Base-by-base conservation (phyloP, 495 filamentous ascomycete species). In the Trichoderma virens region DNA sequence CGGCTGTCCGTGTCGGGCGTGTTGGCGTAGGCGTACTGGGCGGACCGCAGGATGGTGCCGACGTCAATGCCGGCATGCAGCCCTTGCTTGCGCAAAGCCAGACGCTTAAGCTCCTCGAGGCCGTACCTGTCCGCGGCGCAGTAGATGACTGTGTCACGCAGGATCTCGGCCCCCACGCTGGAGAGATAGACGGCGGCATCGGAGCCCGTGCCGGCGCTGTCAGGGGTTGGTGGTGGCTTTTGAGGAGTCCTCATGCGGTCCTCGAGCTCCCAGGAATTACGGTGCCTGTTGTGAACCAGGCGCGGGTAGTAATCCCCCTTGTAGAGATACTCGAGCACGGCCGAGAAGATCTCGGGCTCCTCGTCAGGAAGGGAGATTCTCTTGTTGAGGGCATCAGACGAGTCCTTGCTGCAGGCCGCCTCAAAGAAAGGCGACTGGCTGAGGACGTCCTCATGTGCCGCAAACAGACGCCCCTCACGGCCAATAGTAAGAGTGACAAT, bases 21-120 rank as follows among this genome's bases (percentile, higher is more conserved):
- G 83, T 96, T 86, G 73, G 89, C 92, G 77, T 97, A 96, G 72
- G 91, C 91, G 78, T 91, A 97, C 70, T 91, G 90, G 67, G 92
- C 91, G 73, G 88, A 92, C 74, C 88, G 85, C 74, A 97, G 84
- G 75, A 97, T 92, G 67, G 90, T 90, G 73, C 86, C 87, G 74
- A 91, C 87, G 68, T 92, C 85, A 71, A 96, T 91, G 63, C 91
- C 91, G 67, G 75, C 79, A 78, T 93, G 92, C 75, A 96, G 83
- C 63, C 92, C 92, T 76, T 96, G 92, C 82, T 97, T 97, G 74
- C 90, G 86, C 67, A 97, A 85, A 73, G 92, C 86, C 73, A 97
- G 83, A 68, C 84, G 82, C 82, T 96, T 93, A 74, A 97, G 84
- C 68, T 91, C 91, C 59, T 90, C 88, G 73, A 97, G 83, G 68